phyloP scores from a whole-genome alignment of 2,329 filamentous ascomycete genomes.

The Aspergillus sp. region DNA sequence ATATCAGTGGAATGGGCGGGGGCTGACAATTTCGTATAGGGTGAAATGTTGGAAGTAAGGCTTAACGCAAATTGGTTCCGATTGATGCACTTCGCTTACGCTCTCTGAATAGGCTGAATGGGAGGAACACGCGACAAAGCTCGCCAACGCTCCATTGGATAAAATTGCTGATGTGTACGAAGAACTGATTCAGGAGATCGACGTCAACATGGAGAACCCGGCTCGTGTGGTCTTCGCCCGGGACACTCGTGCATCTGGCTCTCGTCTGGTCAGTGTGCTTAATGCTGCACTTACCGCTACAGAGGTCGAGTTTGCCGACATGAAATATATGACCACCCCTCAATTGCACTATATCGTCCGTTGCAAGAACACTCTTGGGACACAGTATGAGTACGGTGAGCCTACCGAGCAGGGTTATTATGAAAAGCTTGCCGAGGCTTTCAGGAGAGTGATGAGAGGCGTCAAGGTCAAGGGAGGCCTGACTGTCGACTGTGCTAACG shows the following conservation, averaged over 20 bases:
- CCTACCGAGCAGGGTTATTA: conserved; percentile 91
- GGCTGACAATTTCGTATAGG: conserved; percentile 39
- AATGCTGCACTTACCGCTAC: conserved; percentile 72
- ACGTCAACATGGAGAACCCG: conserved; percentile 62
- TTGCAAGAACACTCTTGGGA: conserved; percentile 87
- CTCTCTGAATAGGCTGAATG: conserved; percentile 57
- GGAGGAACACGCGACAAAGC: conserved; percentile 79
- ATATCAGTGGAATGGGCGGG: conserved; percentile 1
- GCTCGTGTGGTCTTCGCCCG: conserved; percentile 83
- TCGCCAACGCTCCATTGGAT: conserved; percentile 77
- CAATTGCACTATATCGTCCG: conserved; percentile 95
- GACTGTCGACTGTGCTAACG: conserved; percentile 92
- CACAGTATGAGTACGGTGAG: conserved; percentile 78
- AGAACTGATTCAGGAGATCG: conserved; percentile 65
- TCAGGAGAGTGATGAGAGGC: conserved; percentile 72
- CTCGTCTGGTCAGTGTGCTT: conserved; percentile 71
- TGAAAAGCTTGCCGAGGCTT: conserved; percentile 79
- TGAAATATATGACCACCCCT: conserved; percentile 89
- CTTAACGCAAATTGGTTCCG: neutral
- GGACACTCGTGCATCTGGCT: conserved; percentile 88
- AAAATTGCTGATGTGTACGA: conserved; percentile 71
- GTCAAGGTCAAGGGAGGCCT: conserved; percentile 67
- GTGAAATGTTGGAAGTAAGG: conserved; percentile 87
- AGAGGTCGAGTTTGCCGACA: conserved; percentile 69
- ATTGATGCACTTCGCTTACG: conserved; percentile 3